A percentile compares a stretch with the other conserved stretches of the same genome.
Evolutionary conservation across 305 asterid species (phyloP).

Genomic region (Fraxinus nigra): DNA sequence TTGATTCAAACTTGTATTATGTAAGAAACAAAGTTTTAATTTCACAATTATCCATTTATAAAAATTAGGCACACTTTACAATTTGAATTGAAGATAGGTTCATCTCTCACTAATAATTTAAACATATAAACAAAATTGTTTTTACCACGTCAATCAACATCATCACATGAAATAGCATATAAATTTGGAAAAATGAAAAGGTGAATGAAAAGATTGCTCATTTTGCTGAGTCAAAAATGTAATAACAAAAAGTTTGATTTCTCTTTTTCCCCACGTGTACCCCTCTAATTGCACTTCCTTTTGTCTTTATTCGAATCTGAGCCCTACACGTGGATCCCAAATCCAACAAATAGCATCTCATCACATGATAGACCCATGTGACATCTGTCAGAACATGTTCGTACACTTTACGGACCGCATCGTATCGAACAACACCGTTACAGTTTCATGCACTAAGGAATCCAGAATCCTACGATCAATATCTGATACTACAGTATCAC

Average conservation of each 20-base stretch:
- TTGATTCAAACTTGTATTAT: not conserved
- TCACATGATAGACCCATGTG: constrained; percentile 68
- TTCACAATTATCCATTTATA: not conserved
- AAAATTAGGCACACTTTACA: no score
- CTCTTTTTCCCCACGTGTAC: not conserved
- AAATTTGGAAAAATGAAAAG: not conserved
- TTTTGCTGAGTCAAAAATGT: not conserved
- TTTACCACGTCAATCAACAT: not conserved
- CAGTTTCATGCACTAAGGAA: constrained; percentile 56
- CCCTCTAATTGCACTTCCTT: constrained; percentile 9
- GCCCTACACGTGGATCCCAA: constrained; percentile 33
- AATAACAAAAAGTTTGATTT: not conserved
- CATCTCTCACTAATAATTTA: not conserved
- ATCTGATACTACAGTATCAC: constrained; percentile 51
- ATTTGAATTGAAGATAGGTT: no score
- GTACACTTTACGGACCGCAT: constrained; percentile 23
- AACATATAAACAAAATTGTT: not conserved
- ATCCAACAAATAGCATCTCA: constrained; percentile 43
- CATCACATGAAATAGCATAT: not conserved
- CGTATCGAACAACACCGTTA: constrained; percentile 21
- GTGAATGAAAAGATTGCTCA: not conserved
- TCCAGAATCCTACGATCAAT: constrained; percentile 60
- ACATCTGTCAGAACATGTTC: constrained; percentile 35
- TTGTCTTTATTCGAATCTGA: constrained; percentile 23
- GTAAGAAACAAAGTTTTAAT: not conserved